Evolutionary conservation across 2,329 filamentous ascomycete species (phyloP), one percentile per base, ranked within the genome.

Genomic region (Colletotrichum tropicicola): DNA sequence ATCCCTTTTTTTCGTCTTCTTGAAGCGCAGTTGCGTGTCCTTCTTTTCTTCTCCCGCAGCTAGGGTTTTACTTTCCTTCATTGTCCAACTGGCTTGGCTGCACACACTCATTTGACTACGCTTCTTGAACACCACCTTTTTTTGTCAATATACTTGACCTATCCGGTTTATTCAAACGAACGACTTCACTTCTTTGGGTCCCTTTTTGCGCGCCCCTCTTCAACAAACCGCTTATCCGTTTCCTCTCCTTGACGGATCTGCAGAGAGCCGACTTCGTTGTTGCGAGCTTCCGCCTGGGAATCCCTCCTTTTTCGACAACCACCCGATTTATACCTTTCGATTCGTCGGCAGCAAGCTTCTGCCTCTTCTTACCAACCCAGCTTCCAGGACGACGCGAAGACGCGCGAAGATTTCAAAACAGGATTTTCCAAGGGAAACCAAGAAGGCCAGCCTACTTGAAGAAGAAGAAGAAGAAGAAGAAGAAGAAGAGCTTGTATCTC

Each of bases 71-170:
- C 74, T 72, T 75, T 78, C 74, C 74, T 79, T 79, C 73, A 78
- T 75, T 73, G 74, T 72, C 82, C 83, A 85, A 85, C 83, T 84
- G 83, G 82, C 79, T 85, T 85, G 84, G 84, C 82, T 85, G 81
- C 82, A 82, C 80, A 82, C 83, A 75, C 77, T 85, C 82, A 78
- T 87, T 86, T 82, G 67, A 76, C 68, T 76, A 81, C 78, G 71
- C 79, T 81, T 83, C 78, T 78, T 73, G 61, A 70, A 78, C 78
- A 81, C 59, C 47, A 58, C 62, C 65, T 53, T 59, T 59, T 58
- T 63, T 66, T 62, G 58, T 63, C 62, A 62, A 66, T 52, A 65
- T 59, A 63, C 54, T 68, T 63, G 65, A 59, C 66, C 63, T 67
- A 68, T 67, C 65, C 67, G 51, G 66, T 68, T 68, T 68, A 68